A percentile compares a stretch with the other conserved stretches of the same genome.
phyloP scores from a whole-genome alignment of 2,329 filamentous ascomycete genomes.

The Arthrobotrys sphaeroides region DNA sequence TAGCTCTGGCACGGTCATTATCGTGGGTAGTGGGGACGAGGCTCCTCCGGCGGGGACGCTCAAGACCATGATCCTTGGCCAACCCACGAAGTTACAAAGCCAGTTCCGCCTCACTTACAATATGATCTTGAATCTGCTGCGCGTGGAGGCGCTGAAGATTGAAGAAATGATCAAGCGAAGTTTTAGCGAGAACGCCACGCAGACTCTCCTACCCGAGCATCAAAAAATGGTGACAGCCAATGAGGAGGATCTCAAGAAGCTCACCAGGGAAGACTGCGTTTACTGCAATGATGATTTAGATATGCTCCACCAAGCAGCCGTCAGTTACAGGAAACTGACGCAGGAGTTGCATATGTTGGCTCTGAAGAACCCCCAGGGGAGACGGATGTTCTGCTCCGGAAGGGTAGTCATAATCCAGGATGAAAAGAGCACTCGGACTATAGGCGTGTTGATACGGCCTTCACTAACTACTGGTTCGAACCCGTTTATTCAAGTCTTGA shows the following conservation, averaged over 20 bases:
- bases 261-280: constrained; percentile 84
- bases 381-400: constrained; percentile 78
- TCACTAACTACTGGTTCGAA: constrained; percentile 71
- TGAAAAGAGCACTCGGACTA: constrained; percentile 54
- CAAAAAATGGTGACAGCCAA: constrained; percentile 93
- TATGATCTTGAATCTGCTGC: constrained; percentile 95
- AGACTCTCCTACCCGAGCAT: constrained; percentile 91
- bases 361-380: constrained; percentile 81
- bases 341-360: constrained; percentile 80
- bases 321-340: constrained; percentile 82
- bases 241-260: constrained; percentile 87
- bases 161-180: constrained; percentile 99
- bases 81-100: constrained; percentile 92
- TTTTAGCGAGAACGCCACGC: constrained; percentile 97
- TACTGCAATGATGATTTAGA: constrained; percentile 84
- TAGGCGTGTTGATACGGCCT: constrained; percentile 61
- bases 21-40: constrained; percentile 84
- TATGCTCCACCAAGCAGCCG: constrained; percentile 79
- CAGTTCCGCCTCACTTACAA: constrained; percentile 98
- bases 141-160: constrained; percentile 96
- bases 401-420: constrained; percentile 81
- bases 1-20: constrained; percentile 90
- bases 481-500: constrained; percentile 55
- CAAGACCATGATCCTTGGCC: constrained; percentile 92
- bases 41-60: constrained; percentile 79